These are phyloP conservation scores for Nemania sp. DNA, from an alignment of 2,329 filamentous ascomycete genomes.

Conservation along the genomic window DNA sequence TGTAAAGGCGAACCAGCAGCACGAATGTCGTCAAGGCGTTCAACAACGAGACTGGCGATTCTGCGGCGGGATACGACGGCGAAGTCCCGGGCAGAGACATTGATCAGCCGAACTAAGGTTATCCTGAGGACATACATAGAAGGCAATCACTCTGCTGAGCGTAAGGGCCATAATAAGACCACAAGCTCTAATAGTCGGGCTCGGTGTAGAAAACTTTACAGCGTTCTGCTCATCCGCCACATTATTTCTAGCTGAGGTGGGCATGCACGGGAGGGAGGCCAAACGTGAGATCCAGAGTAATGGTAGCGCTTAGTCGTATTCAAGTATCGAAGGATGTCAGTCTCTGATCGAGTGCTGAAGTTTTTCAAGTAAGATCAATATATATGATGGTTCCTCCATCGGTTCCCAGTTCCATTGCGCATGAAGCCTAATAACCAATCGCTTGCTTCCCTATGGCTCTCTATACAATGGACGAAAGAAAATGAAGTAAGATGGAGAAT, in stretches of 20 bases:
- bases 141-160: too few relatives aligned
- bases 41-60: too few relatives aligned
- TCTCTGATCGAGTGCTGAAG: not conserved
- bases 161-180: too few relatives aligned
- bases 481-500: constrained; percentile 1
- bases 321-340: not conserved
- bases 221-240: too few relatives aligned
- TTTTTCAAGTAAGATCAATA: constrained; percentile 1
- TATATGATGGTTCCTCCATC: constrained; percentile 9
- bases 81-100: not conserved
- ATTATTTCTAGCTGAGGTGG: too few relatives aligned
- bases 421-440: constrained; percentile 29
- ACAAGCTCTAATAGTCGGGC: too few relatives aligned
- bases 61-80: too few relatives aligned
- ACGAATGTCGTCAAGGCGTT: too few relatives aligned
- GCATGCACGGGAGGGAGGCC: not conserved
- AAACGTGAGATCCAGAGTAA: not conserved
- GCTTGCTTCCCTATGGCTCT: constrained; percentile 33
- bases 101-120: not conserved
- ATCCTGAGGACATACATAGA: too few relatives aligned
- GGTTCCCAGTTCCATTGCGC: constrained; percentile 32
- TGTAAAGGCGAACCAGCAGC: too few relatives aligned
- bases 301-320: not conserved
- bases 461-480: constrained; percentile 29
- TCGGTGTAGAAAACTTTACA: too few relatives aligned